Evolutionary conservation across 352 stramenopile genomes (phyloP), one percentile per base, ranked within the genome.

Genomic region (Phytophthora pistaciae): DNA sequence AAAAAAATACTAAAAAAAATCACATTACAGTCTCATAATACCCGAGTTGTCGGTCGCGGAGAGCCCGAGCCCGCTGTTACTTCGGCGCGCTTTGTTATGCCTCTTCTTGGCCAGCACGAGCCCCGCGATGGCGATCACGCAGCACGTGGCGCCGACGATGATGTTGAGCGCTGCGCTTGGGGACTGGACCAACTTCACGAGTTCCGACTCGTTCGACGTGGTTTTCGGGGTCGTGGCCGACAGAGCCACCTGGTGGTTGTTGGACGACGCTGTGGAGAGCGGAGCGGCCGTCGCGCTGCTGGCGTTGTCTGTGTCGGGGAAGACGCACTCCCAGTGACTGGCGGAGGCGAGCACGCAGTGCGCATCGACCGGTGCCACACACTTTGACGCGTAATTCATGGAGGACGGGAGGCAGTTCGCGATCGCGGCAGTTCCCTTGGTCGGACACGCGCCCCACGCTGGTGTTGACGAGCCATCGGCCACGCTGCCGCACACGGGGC

Each of bases 291-390:
- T 31, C 7, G 5, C n/a, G 21, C 18, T 61, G 4, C 20, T 14
- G 21, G n/a, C 25, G n/a, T 2, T 56, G 20, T 13, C 21, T 23
- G 10, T 21, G 56, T 21, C 36, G 40, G 48, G 60, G 27, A 70
- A 91, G 13, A 79, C 72, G 50, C 82, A 90, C 25, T 72, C 65
- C 72, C 78, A 89, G 10, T 66, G 56, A 3, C 61, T 68, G 1
- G 50, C 57, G 25, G 56, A 13, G 20, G 58, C 63, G n/a, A 77
- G 60, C 13, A 81, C 66, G 50, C 83, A 92, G 33, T 78, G 57
- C 3, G 83, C 77, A 55, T 91, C 74, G 7, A 77, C 65, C 0
- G 68, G 64, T 27, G 78, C 81, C 29, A 86, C 38, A 40, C 85
- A 92, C 4, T 29, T 36, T 46, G 38, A 53, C 4, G 36, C n/a